Evolutionary conservation across 495 filamentous ascomycete species (phyloP).

Genomic region (Hyaloscypha finlandica): DNA sequence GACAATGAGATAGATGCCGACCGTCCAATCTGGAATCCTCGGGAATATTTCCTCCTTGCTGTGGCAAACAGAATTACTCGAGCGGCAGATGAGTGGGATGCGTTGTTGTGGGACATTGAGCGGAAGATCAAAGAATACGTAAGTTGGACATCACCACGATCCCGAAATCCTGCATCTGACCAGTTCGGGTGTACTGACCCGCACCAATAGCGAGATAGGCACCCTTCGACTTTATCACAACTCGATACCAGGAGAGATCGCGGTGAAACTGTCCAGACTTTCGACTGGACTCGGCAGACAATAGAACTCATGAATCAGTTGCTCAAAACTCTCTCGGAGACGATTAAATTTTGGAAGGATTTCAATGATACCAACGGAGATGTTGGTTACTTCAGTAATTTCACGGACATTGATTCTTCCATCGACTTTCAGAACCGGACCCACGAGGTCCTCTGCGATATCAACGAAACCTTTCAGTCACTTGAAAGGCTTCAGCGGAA

Average conservation of each 20-base stretch:
- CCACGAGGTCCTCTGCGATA: not conserved
- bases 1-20: conserved; percentile 1
- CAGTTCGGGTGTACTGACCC: too few relatives aligned
- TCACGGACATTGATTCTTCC: not conserved
- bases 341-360: not conserved
- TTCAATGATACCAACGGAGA: conserved; percentile 2
- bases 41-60: not conserved
- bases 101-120: not conserved
- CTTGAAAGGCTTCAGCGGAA: not conserved
- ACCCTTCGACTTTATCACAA: conserved; percentile 12
- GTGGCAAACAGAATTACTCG: not conserved
- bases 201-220: conserved; percentile 1
- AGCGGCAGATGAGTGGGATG: not conserved
- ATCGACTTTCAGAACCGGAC: not conserved
- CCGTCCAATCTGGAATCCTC: not conserved
- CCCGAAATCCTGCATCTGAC: too few relatives aligned
- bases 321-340: not conserved
- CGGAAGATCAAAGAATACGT: not conserved
- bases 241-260: not conserved
- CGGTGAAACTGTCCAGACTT: not conserved
- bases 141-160: too few relatives aligned
- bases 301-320: not conserved
- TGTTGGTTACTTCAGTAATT: conserved; percentile 3
- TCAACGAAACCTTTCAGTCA: conserved; percentile 3
- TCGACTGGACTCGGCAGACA: conserved; percentile 10